phyloP scores from a whole-genome alignment of 306 rosid genomes.

The Quercus engelmannii region DNA sequence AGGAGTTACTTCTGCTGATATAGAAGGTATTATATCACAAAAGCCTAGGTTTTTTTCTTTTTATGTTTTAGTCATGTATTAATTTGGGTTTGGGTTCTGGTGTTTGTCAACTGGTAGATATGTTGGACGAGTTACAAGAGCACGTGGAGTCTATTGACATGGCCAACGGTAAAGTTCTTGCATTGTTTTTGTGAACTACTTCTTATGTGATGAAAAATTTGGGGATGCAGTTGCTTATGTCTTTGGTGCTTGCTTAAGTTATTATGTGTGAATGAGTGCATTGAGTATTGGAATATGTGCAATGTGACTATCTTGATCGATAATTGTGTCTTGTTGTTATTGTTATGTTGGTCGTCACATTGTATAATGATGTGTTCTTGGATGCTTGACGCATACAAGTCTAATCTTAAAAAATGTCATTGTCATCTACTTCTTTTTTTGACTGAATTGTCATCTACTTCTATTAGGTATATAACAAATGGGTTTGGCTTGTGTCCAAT shows the following conservation, averaged over 20 bases:
- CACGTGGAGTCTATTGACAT: slow-evolving; percentile 94
- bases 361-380: not conserved
- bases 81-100: not conserved
- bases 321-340: not conserved
- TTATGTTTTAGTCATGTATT: not conserved
- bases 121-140: slow-evolving; percentile 94
- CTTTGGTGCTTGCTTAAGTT: not conserved
- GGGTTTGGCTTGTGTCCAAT: no score
- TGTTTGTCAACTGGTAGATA: slow-evolving; percentile 35
- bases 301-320: not conserved
- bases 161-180: slow-evolving; percentile 72
- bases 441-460: not conserved
- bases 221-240: not conserved
- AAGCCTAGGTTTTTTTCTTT: not conserved
- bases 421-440: not conserved
- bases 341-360: not conserved
- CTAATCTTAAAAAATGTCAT: not conserved
- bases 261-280: not conserved
- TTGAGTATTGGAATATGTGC: not conserved
- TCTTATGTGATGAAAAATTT: not conserved
- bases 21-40: slow-evolving; percentile 56
- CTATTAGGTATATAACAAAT: not conserved
- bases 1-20: slow-evolving; percentile 64
- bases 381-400: not conserved
- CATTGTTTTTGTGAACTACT: slow-evolving; percentile 3